These are phyloP conservation scores for Yamadazyma trypodendri DNA, from an alignment of 1,139 yeast species.

Conservation along the genomic window DNA sequence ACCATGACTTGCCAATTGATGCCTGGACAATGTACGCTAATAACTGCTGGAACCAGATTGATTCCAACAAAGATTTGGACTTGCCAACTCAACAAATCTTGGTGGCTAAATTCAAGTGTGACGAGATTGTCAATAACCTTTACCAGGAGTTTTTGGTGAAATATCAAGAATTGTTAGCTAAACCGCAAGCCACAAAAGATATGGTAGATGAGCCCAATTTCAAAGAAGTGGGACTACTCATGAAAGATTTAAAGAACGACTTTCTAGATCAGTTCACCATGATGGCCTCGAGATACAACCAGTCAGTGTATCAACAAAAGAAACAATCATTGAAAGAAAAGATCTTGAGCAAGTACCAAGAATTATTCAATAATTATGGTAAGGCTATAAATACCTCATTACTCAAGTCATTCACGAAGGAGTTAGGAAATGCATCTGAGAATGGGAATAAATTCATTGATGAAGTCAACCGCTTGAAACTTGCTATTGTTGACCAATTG, in stretches of 20 bases:
- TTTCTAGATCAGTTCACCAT: conserved; percentile 58
- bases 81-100: conserved; percentile 94
- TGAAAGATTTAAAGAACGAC: conserved; percentile 41
- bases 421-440: conserved; percentile 21
- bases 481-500: conserved; percentile 6
- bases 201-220: conserved; percentile 24
- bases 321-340: conserved; percentile 46
- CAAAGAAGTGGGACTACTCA: conserved; percentile 37
- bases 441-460: conserved; percentile 19
- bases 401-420: conserved; percentile 17
- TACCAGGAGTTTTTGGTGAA: conserved; percentile 46
- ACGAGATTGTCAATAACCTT: conserved; percentile 66
- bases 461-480: conserved; percentile 15
- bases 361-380: conserved; percentile 39
- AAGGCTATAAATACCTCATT: conserved; percentile 20
- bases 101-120: conserved; percentile 93
- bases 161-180: conserved; percentile 23
- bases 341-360: conserved; percentile 43
- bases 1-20: conserved; percentile 85
- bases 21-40: conserved; percentile 95
- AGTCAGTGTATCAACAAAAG: conserved; percentile 63
- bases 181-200: conserved; percentile 1
- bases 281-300: conserved; percentile 71
- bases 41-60: conserved; percentile 93
- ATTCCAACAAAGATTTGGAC: conserved; percentile 87